Base-by-base conservation (phyloP, 2,329 filamentous ascomycete species). In the Diatrype stigma region DNA sequence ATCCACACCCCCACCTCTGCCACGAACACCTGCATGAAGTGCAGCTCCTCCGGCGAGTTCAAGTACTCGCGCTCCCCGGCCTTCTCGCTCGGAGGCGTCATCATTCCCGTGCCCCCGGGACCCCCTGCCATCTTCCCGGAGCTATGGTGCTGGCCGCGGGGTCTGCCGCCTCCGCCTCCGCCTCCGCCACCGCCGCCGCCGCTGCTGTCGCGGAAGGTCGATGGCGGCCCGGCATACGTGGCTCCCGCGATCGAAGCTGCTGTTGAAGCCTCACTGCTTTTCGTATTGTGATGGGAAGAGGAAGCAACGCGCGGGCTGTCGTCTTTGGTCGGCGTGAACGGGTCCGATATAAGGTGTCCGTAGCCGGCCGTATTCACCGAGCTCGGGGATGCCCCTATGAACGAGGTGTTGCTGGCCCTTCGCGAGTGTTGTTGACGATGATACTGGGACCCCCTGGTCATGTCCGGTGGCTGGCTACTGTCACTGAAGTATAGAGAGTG, bases 1-100 rank as follows among this genome's bases (percentile, higher is more conserved):
- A 97, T 96, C 90, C 93, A 96, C 3, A 90, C 70, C 1, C 87
- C 91, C 2, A 97, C 89, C 58, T 96, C 88, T 63, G 95, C 88
- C 6, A 95, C 86, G 66, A 96, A 97, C 0, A 91, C 85, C 67
- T 96, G 90, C 86, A 96, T 90, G 64, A 91, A 91, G n/a, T 86
- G 73, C 0, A 94, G 80, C 65, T 96, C 90, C 51, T 96, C 89
- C 10, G 85, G 80, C 3, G 82, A 83, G 56, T 82, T 85, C 44
- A 96, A 76, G 59, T 82, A 89, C 47, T 88, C 81, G 35, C 82
- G 69, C 53, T 76, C 74, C 60, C 68, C 42, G 48, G 61, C 11
- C 49, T 69, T 72, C 42, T 76, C 73, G 42, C 60, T 66, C 2
- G 68, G 71, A 1, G 72, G 70, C 0, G 74, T 73, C 28, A 73